phyloP scores from a whole-genome alignment of 2,329 filamentous ascomycete genomes.

The Diaporthe sp. region DNA sequence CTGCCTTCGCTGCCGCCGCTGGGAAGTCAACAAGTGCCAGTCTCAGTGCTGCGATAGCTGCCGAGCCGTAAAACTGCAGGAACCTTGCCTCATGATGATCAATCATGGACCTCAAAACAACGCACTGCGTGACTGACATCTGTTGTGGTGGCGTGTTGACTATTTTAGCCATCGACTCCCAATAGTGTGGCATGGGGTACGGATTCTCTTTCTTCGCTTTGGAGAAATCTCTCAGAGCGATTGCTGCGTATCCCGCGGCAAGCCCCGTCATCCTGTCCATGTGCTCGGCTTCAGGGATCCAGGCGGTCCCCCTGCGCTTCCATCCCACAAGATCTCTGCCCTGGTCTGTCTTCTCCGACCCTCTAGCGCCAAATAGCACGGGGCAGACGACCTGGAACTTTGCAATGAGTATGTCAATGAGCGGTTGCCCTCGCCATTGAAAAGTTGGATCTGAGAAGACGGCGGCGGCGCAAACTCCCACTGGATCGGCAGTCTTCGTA shows the following conservation, averaged over 20 bases:
- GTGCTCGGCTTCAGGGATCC: constrained; percentile 79
- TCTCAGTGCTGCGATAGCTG: constrained; percentile 79
- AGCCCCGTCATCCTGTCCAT: constrained; percentile 87
- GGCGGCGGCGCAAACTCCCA: constrained; percentile 78
- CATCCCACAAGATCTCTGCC: constrained; percentile 81
- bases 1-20: constrained; percentile 57
- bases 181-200: constrained; percentile 85
- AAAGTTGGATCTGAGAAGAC: constrained; percentile 77
- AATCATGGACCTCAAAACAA: constrained; percentile 80
- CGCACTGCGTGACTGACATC: constrained; percentile 80
- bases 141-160: constrained; percentile 79
- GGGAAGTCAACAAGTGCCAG: constrained; percentile 83
- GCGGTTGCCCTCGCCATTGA: constrained; percentile 72
- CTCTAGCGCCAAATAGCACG: constrained; percentile 86
- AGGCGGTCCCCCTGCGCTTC: constrained; percentile 73
- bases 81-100: constrained; percentile 82
- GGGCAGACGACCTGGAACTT: constrained; percentile 88
- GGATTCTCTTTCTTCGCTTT: constrained; percentile 78
- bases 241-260: constrained; percentile 85
- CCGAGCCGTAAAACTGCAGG: constrained; percentile 83
- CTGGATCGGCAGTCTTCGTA: constrained; percentile 75
- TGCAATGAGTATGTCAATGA: constrained; percentile 84
- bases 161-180: constrained; percentile 82
- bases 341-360: constrained; percentile 78
- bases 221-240: constrained; percentile 86